Base-by-base conservation (phyloP, 1,139 yeast species). In the Meyerozyma sp. region DNA sequence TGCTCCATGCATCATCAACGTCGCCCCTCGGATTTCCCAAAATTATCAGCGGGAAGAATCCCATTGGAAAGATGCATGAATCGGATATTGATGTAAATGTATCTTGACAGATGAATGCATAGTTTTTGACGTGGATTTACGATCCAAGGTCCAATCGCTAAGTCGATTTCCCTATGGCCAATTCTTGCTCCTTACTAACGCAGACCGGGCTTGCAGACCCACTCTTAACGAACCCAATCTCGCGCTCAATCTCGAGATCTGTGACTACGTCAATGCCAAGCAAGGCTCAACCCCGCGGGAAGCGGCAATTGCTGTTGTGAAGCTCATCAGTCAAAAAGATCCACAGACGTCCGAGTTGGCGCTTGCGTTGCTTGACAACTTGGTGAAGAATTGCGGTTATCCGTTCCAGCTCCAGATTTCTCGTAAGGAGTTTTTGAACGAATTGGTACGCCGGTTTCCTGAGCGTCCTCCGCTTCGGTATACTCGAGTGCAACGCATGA, bases 321-420 rank as follows among this genome's bases (percentile, higher is more conserved):
- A 84, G 58, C 73, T 89, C 50, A 80, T 93, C 61, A 86, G 90
- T 63, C 85, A 85, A 53, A 76, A 88, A 54, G 94, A 87, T 53
- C 82, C 94, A 0, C 95, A 87, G 58, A 86, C 91, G 25, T 68
- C 81, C 13, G 83, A 78, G 58, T 66, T 79, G 62, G 83, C 83
- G 4, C 60, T 63, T 66, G 54, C 75, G 5, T 61, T 85, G 44
- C 77, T 93, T 53, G 99, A 93, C 60, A 90, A 89, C 47, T 73
- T 94, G 55, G 98, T 93, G 44, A 93, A 93, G 68, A 93, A 93
- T 66, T 93, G 99, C 70, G 98, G 98, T 3, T 94, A 91, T 63
- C 97, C 98, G 4, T 82, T 93, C 68, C 98, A 93, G 52, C 73
- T 93, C 44, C 98, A 94, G 66, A 88, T 93, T 44, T 87, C 96